Evolutionary conservation across 371 early-diverging fungal species (phyloP).

Genomic region (Blakeslea trispora): DNA sequence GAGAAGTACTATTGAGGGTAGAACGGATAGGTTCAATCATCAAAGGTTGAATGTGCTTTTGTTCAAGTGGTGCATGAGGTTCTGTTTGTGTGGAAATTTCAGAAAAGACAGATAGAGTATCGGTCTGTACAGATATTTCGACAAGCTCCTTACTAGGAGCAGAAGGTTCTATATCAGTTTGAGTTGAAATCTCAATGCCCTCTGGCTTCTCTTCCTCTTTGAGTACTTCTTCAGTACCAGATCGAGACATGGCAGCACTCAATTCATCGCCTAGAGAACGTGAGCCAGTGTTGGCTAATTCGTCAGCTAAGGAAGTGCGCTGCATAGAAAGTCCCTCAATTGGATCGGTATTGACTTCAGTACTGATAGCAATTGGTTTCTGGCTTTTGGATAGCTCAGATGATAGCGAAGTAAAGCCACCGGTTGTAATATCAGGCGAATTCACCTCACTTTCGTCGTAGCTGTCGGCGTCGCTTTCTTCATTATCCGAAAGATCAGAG

Average conservation of each 20-base stretch:
- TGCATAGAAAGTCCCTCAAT: not conserved
- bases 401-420: slow-evolving; percentile 29
- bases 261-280: slow-evolving; percentile 39
- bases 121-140: slow-evolving; percentile 8
- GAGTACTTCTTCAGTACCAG: slow-evolving; percentile 8
- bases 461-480: slow-evolving; percentile 31
- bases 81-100: slow-evolving; percentile 5
- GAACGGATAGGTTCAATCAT: not conserved
- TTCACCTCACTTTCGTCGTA: slow-evolving; percentile 19
- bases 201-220: not conserved
- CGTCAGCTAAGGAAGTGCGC: not conserved
- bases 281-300: slow-evolving; percentile 5
- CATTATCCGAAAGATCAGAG: slow-evolving; percentile 31
- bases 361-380: slow-evolving; percentile 20
- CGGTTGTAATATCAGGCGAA: not conserved
- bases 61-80: not conserved
- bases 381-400: slow-evolving; percentile 34
- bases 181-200: slow-evolving; percentile 11
- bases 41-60: not conserved
- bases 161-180: slow-evolving; percentile 5
- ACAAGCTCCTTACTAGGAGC: slow-evolving; percentile 1
- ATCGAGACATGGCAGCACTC: slow-evolving; percentile 11
- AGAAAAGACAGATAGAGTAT: not conserved
- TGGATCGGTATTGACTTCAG: slow-evolving; percentile 21
- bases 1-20: not conserved